These are phyloP conservation scores for Lipomyces chichibuensis DNA, from an alignment of 805 yeast genomes.

Conservation along the genomic window DNA sequence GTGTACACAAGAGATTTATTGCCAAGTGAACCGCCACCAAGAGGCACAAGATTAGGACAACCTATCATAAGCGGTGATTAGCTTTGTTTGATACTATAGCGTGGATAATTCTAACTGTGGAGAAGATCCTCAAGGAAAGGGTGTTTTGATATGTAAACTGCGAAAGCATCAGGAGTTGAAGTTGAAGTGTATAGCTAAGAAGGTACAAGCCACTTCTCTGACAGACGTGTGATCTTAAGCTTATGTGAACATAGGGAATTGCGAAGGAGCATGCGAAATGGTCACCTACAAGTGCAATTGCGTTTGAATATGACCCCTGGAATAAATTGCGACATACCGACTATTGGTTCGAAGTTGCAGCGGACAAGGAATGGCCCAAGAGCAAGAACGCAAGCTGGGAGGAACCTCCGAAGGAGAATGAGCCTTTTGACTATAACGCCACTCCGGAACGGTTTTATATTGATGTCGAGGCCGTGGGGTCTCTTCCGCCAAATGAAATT, in stretches of 20 bases:
- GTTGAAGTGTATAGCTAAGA: slow-evolving; percentile 91
- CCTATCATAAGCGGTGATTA: slow-evolving; percentile 65
- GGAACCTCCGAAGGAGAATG: slow-evolving; percentile 62
- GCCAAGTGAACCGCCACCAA: slow-evolving; percentile 48
- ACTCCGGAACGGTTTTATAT: slow-evolving; percentile 80
- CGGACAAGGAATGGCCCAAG: slow-evolving; percentile 91
- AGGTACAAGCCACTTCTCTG: slow-evolving; percentile 80
- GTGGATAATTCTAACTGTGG: neutral
- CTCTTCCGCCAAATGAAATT: slow-evolving; percentile 85
- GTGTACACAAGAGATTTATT: slow-evolving; percentile 83
- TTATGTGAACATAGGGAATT: slow-evolving; percentile 25
- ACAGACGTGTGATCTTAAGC: neutral
- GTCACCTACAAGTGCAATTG: slow-evolving; percentile 95
- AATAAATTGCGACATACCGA: slow-evolving; percentile 95
- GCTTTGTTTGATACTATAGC: neutral
- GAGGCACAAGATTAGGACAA: slow-evolving; percentile 58
- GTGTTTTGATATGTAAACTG: slow-evolving; percentile 88
- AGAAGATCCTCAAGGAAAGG: slow-evolving; percentile 68
- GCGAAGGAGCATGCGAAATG: slow-evolving; percentile 89
- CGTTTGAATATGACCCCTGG: slow-evolving; percentile 99
- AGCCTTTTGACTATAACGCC: slow-evolving; percentile 81
- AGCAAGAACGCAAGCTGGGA: slow-evolving; percentile 91
- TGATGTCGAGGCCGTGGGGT: slow-evolving; percentile 91
- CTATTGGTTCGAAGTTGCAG: slow-evolving; percentile 91
- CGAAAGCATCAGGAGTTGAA: slow-evolving; percentile 90